Conservation (phyloP, 257 asterid species). For the Solanum chmielewskii region DNA sequence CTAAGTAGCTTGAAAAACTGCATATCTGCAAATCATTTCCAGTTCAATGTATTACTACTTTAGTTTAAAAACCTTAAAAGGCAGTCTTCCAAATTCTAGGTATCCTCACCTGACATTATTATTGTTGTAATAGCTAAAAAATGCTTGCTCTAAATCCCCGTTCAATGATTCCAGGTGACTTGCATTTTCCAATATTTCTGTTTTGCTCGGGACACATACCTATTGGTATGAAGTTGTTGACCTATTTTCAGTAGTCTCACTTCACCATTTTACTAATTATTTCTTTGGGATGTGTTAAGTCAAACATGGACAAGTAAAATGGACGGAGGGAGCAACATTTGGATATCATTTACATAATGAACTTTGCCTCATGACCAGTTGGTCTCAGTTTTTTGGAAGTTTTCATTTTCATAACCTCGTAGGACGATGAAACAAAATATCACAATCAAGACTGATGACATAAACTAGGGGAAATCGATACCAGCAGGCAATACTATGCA, state of each 20-base stretch:
- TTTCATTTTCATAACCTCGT: not conserved
- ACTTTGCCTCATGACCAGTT: not conserved
- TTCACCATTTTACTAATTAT: not conserved
- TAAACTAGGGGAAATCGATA: not conserved
- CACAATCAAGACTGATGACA: not conserved
- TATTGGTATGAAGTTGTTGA: not conserved
- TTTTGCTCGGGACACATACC: not conserved
- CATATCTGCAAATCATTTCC: not conserved
- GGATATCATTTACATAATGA: not conserved
- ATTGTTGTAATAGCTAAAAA: conserved; percentile 16
- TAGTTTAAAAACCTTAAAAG: not conserved
- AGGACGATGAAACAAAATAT: not conserved
- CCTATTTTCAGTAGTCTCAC: not conserved
- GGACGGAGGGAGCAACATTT: not conserved
- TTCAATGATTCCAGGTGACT: not conserved
- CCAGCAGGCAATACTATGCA: not conserved
- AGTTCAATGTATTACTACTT: not conserved
- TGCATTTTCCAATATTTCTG: not conserved
- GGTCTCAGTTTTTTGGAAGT: not conserved
- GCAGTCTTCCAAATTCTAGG: conserved; percentile 5
- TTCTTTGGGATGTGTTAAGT: not conserved
- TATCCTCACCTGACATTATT: conserved; percentile 22
- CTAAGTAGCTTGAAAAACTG: not conserved
- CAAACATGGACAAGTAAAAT: not conserved
- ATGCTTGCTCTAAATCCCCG: not conserved